phyloP scores from a whole-genome alignment of 208 protist species.

The Novymonas esmeraldas region DNA sequence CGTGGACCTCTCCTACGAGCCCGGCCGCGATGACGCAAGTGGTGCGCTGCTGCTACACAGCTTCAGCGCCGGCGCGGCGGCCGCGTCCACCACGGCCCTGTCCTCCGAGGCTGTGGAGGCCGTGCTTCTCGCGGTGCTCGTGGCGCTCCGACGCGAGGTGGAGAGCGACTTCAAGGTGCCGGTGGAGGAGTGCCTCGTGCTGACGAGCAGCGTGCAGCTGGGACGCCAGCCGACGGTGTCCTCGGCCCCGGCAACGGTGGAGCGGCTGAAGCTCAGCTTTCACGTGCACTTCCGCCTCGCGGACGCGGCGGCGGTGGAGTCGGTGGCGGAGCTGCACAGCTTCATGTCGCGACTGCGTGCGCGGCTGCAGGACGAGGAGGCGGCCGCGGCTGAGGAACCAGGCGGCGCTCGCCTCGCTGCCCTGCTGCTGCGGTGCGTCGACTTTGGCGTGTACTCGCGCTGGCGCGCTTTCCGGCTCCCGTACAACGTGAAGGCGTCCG shows the following conservation, averaged over 20 bases:
- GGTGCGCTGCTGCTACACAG: conserved; percentile 15
- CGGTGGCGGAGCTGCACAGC: conserved; percentile 57
- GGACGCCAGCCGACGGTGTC: neutral
- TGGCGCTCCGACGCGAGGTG: conserved; percentile 40
- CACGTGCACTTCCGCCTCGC: conserved; percentile 82
- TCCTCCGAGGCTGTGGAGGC: conserved; percentile 36
- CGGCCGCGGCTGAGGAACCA: neutral
- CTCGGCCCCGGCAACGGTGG: neutral
- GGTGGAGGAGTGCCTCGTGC: conserved; percentile 57
- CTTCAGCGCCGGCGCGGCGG: neutral
- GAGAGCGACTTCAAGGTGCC: conserved; percentile 34
- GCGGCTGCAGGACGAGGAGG: conserved; percentile 27
- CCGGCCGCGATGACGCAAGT: conserved; percentile 1
- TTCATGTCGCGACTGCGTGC: conserved; percentile 56
- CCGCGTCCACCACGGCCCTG: neutral
- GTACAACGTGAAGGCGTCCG: conserved; percentile 78
- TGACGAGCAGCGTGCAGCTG: conserved; percentile 67
- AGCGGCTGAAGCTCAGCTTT: conserved; percentile 74
- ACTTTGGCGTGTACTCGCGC: conserved; percentile 87
- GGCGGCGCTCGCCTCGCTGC: neutral
- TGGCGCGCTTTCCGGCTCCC: conserved; percentile 88
- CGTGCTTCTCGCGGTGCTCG: conserved; percentile 41
- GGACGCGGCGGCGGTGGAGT: conserved; percentile 39
- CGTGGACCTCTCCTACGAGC: conserved; percentile 60
- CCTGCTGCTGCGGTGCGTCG: conserved; percentile 54